Base-by-base conservation (phyloP, 768 basidiomycete species). In the Amanita thiersii region DNA sequence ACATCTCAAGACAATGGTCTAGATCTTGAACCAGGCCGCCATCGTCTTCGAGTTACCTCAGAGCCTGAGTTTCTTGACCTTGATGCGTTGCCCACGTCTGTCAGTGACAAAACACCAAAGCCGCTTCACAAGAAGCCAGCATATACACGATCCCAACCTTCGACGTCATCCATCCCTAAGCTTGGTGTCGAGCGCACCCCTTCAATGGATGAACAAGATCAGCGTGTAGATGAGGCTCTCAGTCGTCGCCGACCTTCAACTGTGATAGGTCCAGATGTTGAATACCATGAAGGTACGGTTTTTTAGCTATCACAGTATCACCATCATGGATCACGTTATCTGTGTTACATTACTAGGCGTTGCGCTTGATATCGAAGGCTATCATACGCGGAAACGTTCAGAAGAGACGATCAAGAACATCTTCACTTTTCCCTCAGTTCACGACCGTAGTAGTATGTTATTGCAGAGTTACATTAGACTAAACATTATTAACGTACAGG, bases 41-140 rank as follows among this genome's bases (percentile, higher is more conserved):
- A 46, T 23, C 38, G 45, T 35, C 47, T 44, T 23, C 34, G 46
- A 19, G 47, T 53, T 28, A 52, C 48, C 26, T 62, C 61, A 32
- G 85, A 87, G 50, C 86, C 89, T 1, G 89, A 93, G 34, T 89
- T 85, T 52, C 67, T 96, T 39, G 90, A 96, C 58, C 71, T 96
- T 33, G 68, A 94, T 54, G 86, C 79, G 5, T 52, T 51, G 32
- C 53, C 58, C 15, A 49, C 52, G 15, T 45, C 60, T 38, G 33
- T 45, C 17, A 49, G 52, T 31, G 49, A 48, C 11, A 47, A 51
- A 7, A 67, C 64, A 14, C 65, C 63, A 20, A 63, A 53, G 38
- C 63, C 63, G 40, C 41, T 49, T 28, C 52, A 53, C 44, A 48
- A 46, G 29, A 53, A 55, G 33, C 56, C 64, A 9, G 40, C 52